Conservation (phyloP, 306 rosid species). For the Luffa acutangula region DNA sequence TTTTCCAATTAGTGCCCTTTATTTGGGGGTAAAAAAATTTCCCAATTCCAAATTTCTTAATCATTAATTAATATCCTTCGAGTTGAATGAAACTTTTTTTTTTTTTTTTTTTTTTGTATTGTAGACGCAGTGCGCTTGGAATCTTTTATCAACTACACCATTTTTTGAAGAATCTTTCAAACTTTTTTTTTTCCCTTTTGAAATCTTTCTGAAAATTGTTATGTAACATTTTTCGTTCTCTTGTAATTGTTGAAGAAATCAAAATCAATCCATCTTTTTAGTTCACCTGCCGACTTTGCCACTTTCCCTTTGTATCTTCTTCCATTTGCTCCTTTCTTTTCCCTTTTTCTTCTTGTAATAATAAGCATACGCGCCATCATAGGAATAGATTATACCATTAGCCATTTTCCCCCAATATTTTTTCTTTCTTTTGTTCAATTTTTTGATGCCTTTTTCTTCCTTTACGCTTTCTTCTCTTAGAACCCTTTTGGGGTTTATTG, state of each 20-base stretch:
- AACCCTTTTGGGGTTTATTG: conserved; percentile 14
- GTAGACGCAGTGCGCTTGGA: not conserved
- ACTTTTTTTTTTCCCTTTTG: not conserved
- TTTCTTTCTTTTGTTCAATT: not conserved
- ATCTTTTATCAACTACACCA: not conserved
- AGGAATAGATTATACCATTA: not conserved
- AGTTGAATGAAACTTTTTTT: not conserved
- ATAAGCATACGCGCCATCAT: not conserved
- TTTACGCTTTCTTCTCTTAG: conserved; percentile 11
- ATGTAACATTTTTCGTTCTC: not conserved
- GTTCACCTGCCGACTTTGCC: not conserved
- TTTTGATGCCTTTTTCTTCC: not conserved
- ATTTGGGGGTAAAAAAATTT: not conserved
- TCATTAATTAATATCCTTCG: not conserved
- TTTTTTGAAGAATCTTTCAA: conserved; percentile 2
- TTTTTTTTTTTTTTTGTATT: too few relatives aligned
- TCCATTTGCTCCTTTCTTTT: not conserved
- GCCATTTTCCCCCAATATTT: not conserved
- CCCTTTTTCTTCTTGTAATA: not conserved
- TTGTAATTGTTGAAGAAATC: not conserved
- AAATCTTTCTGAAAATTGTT: not conserved
- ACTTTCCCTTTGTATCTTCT: not conserved
- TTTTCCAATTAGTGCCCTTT: not conserved
- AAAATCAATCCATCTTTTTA: not conserved
- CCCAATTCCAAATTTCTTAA: not conserved